A percentile compares a stretch with the other conserved stretches of the same genome.
Evolutionary conservation across 805 yeast species (phyloP).

Genomic region (Torulaspora franciscae): DNA sequence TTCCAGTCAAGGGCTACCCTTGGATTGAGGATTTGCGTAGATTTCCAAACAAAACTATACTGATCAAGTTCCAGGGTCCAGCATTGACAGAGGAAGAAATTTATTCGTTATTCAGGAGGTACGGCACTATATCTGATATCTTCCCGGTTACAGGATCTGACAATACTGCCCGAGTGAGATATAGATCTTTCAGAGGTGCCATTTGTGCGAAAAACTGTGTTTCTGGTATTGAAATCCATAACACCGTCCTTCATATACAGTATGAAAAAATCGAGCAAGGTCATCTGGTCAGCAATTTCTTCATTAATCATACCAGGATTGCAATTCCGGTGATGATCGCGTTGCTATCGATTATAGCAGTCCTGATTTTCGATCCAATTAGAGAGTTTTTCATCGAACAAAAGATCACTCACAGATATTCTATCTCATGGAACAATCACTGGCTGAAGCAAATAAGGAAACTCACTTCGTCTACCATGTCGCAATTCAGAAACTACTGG

Average conservation of each 20-base stretch:
- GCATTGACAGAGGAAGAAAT: slow-evolving; percentile 72
- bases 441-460: slow-evolving; percentile 36
- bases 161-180: slow-evolving; percentile 51
- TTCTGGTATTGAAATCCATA: slow-evolving; percentile 66
- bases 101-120: slow-evolving; percentile 77
- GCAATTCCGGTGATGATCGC: slow-evolving; percentile 79
- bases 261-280: slow-evolving; percentile 55
- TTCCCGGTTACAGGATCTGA: slow-evolving; percentile 48
- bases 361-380: slow-evolving; percentile 86
- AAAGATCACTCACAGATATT: slow-evolving; percentile 59
- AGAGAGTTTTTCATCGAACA: slow-evolving; percentile 72
- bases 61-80: slow-evolving; percentile 71
- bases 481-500: slow-evolving; percentile 36
- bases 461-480: slow-evolving; percentile 38
- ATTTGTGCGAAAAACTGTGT: slow-evolving; percentile 86
- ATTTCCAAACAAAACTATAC: slow-evolving; percentile 58
- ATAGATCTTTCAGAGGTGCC: slow-evolving; percentile 58
- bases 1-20: slow-evolving; percentile 83
- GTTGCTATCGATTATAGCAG: slow-evolving; percentile 72
- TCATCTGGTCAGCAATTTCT: slow-evolving; percentile 51
- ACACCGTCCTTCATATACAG: slow-evolving; percentile 66
- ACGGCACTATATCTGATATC: slow-evolving; percentile 78
- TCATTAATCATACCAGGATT: slow-evolving; percentile 73
- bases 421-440: slow-evolving; percentile 45
- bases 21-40: slow-evolving; percentile 93